Evolutionary conservation across 2,329 filamentous ascomycete species (phyloP).

Genomic region (Fusarium compactum): DNA sequence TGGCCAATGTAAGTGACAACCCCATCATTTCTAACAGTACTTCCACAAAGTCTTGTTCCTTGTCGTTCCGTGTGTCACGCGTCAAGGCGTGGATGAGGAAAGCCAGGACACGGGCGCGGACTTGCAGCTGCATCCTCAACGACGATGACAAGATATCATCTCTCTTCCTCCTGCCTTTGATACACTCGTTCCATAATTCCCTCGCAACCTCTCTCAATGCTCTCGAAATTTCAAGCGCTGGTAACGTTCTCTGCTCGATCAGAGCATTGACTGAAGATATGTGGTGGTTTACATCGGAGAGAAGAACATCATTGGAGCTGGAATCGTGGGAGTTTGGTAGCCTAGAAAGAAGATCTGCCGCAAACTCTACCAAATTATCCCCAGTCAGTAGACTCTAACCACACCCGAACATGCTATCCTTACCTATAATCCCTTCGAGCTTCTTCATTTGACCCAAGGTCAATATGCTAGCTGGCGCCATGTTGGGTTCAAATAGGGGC

Average conservation of each 20-base stretch:
- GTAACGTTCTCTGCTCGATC: not conserved
- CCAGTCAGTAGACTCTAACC: not conserved
- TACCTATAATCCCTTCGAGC: conserved; percentile 43
- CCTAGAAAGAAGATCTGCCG: conserved; percentile 43
- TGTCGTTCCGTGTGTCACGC: conserved; percentile 53
- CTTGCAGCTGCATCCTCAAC: conserved; percentile 50
- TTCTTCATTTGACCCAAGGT: conserved; percentile 40
- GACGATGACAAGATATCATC: conserved; percentile 35
- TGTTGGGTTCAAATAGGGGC: conserved; percentile 11
- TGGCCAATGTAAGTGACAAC: conserved; percentile 75
- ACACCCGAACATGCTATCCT: not conserved
- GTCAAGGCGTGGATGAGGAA: conserved; percentile 75
- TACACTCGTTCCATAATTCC: conserved; percentile 75
- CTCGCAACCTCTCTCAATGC: conserved; percentile 69
- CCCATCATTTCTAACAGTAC: conserved; percentile 70
- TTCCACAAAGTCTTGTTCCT: conserved; percentile 44
- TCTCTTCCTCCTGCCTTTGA: conserved; percentile 58
- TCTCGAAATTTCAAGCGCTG: conserved; percentile 22
- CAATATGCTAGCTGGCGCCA: conserved; percentile 38
- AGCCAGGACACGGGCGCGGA: conserved; percentile 65
- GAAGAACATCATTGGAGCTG: conserved; percentile 58
- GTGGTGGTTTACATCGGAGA: conserved; percentile 48
- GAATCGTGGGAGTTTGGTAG: conserved; percentile 33
- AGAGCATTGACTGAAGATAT: conserved; percentile 42
- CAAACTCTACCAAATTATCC: conserved; percentile 45